Evolutionary conservation across 371 early-diverging fungal genomes (phyloP).

Genomic region (Parasitella parasitica): DNA sequence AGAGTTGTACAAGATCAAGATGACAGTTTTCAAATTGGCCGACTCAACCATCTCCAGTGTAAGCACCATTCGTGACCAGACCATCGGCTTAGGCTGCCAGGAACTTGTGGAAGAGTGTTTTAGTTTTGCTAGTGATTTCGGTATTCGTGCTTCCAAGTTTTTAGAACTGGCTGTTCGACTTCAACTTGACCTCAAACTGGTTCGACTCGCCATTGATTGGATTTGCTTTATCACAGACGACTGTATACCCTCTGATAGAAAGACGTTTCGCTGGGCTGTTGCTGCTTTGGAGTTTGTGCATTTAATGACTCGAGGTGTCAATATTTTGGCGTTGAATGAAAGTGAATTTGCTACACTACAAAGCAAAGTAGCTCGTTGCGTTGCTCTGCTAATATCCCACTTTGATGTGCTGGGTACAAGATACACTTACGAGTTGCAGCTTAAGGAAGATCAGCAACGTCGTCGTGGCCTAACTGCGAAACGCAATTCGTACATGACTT

Average conservation of each 20-base stretch:
- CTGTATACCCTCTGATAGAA: constrained; percentile 74
- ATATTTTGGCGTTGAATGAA: constrained; percentile 67
- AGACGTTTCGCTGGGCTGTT: constrained; percentile 90
- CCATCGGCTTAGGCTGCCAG: constrained; percentile 58
- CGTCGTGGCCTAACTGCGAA: constrained; percentile 38
- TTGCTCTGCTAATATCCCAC: constrained; percentile 79
- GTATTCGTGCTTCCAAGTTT: constrained; percentile 66
- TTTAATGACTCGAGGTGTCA: constrained; percentile 74
- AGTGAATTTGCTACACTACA: constrained; percentile 72
- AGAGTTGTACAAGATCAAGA: constrained; percentile 63
- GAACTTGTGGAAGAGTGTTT: constrained; percentile 84
- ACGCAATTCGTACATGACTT: constrained; percentile 36
- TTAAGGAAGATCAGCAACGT: constrained; percentile 47
- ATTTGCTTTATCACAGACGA: constrained; percentile 80
- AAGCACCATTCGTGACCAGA: constrained; percentile 54
- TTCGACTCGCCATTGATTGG: constrained; percentile 83
- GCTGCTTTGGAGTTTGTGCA: constrained; percentile 84
- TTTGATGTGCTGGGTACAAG: constrained; percentile 76
- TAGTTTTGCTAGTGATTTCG: constrained; percentile 81
- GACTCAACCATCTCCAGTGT: constrained; percentile 60
- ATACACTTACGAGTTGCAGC: constrained; percentile 51
- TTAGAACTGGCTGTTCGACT: constrained; percentile 57
- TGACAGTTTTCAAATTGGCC: constrained; percentile 60
- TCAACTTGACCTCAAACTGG: constrained; percentile 60
- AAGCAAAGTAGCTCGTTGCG: constrained; percentile 73